Evolutionary conservation across 129 eudicot genomes (phyloP).

Genomic region (Chrysanthemum seticuspe): DNA sequence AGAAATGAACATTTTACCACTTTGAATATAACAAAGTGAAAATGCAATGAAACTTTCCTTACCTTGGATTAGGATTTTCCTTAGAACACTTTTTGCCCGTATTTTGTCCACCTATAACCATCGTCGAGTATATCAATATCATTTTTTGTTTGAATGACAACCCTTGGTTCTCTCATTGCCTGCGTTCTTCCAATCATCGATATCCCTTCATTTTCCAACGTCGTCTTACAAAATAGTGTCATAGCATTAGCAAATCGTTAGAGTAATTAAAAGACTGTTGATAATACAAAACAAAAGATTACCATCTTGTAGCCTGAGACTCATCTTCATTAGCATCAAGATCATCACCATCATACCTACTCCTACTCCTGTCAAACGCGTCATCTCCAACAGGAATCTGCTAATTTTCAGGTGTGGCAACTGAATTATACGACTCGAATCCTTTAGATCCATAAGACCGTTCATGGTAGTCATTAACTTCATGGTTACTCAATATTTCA

Average conservation of each 20-base stretch:
- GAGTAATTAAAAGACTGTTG: neutral
- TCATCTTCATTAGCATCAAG: constrained; percentile 64
- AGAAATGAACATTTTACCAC: too few species aligned
- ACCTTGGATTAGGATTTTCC: too few species aligned
- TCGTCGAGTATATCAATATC: too few species aligned
- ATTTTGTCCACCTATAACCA: too few species aligned
- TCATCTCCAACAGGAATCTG: constrained; percentile 65
- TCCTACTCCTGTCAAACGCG: constrained; percentile 50
- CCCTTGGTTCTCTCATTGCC: too few species aligned
- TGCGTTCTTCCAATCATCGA: too few species aligned
- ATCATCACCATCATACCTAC: constrained; percentile 58
- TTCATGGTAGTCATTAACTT: constrained; percentile 35
- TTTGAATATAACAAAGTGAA: too few species aligned
- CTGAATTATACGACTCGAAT: constrained; percentile 59
- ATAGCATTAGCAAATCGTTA: neutral
- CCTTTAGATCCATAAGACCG: constrained; percentile 46
- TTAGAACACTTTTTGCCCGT: too few species aligned
- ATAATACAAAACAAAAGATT: neutral
- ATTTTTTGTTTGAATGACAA: too few species aligned
- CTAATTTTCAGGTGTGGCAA: constrained; percentile 73
- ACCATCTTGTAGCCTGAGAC: constrained; percentile 78
- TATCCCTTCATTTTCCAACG: too few species aligned
- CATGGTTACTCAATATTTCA: constrained; percentile 30
- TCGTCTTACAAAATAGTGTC: too few species aligned
- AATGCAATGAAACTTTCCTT: too few species aligned